Evolutionary conservation across 257 asterid genomes (phyloP), one percentile per base, ranked within the genome.

Genomic region (Solanum pennellii): DNA sequence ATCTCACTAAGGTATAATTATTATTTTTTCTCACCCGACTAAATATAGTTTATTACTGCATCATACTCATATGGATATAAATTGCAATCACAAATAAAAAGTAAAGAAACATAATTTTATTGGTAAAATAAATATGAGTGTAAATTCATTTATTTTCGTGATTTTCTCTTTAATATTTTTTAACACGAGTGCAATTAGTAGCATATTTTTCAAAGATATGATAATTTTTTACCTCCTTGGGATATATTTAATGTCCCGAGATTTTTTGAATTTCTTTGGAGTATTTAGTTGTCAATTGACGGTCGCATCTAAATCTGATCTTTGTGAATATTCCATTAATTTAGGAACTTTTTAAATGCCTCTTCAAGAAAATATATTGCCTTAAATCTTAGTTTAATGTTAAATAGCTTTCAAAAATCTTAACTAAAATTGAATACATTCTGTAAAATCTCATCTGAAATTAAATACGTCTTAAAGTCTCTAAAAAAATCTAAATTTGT

Each of bases 331-430:
- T 8, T 8, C 2, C 66, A 59, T 8, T 20, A 59, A 59, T 20
- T 59, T 59, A 59, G 12, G 1, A 56, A 56, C 0, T 0, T 0
- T 56, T 20, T 18, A 56, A 11, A 56, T 20, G 12, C 5, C 65
- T 56, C 12, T 56, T 20, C 65, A 56, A 56, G 25, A 4, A 56
- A 56, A 56, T 20, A 56, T 20, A 56, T 20, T 18, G 3, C 5
- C 65, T n/a, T 20, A 56, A 20, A 56, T 20, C 5, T 7, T 56
- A 56, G 5, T 3, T 7, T 20, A 56, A n/a, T 18, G 65, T 56
- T 3, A 56, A 56, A 1, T 56, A 56, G 12, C 12, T 11, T 7
- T 2, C 65, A 56, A 56, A 20, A 56, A 21, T 21, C 0, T 2
- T 59, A 20, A 59, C 27, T 59, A 21, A 59, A 20, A 59, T 59